These are phyloP conservation scores for Apiospora pterosperma DNA, from an alignment of 2,329 filamentous ascomycete species.

Conservation along the genomic window DNA sequence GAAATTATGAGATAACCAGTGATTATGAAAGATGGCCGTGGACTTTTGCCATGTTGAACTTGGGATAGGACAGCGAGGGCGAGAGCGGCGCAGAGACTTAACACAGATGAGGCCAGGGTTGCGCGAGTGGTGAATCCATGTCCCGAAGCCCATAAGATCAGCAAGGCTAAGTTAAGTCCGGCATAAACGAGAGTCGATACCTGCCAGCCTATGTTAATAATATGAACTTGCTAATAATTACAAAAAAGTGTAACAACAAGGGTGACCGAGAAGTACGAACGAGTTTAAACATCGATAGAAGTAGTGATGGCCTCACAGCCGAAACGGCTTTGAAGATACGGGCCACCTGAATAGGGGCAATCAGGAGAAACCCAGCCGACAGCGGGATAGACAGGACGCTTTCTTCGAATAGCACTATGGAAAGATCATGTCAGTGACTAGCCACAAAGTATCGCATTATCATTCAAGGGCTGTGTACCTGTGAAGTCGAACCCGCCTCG, in stretches of 20 bases:
- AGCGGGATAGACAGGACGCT: conserved; percentile 6
- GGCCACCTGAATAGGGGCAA: conserved; percentile 7
- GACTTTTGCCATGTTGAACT: not conserved
- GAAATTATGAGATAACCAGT: not conserved
- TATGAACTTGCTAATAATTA: conserved; percentile 7
- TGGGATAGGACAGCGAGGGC: not conserved
- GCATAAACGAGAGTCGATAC: conserved; percentile 5
- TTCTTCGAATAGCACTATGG: conserved; percentile 9
- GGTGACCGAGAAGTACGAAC: conserved; percentile 7
- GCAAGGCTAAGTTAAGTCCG: conserved; percentile 6
- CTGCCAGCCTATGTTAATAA: conserved; percentile 3
- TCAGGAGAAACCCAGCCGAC: conserved; percentile 5
- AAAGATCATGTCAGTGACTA: conserved; percentile 7
- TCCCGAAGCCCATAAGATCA: conserved; percentile 6
- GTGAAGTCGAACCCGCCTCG: conserved; percentile 8
- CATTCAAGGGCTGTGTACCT: conserved; percentile 4
- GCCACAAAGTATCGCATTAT: conserved; percentile 4
- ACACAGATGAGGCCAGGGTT: not conserved
- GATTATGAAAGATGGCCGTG: not conserved
- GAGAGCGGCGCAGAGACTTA: not conserved
- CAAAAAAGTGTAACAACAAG: conserved; percentile 7
- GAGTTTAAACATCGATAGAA: conserved; percentile 8
- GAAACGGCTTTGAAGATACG: conserved; percentile 8
- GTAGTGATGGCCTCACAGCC: conserved; percentile 7
- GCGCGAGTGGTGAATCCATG: conserved; percentile 2